Evolutionary conservation across 2,329 filamentous ascomycete species (phyloP).

Genomic region (Escovopsis sp.): DNA sequence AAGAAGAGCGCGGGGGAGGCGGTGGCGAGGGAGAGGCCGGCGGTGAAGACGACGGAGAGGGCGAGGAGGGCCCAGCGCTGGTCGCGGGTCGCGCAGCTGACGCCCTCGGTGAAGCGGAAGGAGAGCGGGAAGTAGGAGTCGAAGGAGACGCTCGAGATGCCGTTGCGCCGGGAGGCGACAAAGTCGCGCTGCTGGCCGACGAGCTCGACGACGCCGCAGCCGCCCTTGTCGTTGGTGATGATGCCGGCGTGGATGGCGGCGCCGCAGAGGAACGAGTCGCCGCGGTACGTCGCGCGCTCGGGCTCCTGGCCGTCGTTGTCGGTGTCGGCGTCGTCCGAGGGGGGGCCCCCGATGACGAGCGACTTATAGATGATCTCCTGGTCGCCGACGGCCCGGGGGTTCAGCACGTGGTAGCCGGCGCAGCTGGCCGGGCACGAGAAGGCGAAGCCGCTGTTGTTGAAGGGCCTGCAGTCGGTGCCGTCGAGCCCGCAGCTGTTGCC

Average conservation of each 20-base stretch:
- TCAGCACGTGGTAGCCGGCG: constrained; percentile 46
- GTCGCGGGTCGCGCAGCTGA: constrained; percentile 57
- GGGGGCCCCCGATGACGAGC: constrained; percentile 53
- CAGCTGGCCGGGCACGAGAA: constrained; percentile 67
- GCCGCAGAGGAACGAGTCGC: constrained; percentile 77
- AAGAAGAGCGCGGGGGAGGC: constrained; percentile 69
- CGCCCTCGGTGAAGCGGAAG: constrained; percentile 56
- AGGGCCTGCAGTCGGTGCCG: constrained; percentile 60
- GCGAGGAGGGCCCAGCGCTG: constrained; percentile 72
- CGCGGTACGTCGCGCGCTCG: constrained; percentile 53
- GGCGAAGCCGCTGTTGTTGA: constrained; percentile 51
- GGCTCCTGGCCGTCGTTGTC: too few relatives aligned
- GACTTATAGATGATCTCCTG: constrained; percentile 48
- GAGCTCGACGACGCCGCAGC: constrained; percentile 67
- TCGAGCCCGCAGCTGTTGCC: constrained; percentile 62
- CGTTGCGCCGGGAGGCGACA: constrained; percentile 48
- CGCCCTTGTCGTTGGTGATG: constrained; percentile 54
- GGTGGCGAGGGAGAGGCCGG: constrained; percentile 66
- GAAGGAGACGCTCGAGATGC: constrained; percentile 64
- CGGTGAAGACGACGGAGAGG: constrained; percentile 66
- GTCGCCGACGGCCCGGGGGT: constrained; percentile 61
- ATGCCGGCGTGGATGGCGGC: constrained; percentile 74
- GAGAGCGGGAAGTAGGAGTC: constrained; percentile 81
- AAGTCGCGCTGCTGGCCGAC: constrained; percentile 54
- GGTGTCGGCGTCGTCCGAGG: constrained; percentile 23